phyloP scores from a whole-genome alignment of 2,329 filamentous ascomycete species.

The Seiridium unicorne region DNA sequence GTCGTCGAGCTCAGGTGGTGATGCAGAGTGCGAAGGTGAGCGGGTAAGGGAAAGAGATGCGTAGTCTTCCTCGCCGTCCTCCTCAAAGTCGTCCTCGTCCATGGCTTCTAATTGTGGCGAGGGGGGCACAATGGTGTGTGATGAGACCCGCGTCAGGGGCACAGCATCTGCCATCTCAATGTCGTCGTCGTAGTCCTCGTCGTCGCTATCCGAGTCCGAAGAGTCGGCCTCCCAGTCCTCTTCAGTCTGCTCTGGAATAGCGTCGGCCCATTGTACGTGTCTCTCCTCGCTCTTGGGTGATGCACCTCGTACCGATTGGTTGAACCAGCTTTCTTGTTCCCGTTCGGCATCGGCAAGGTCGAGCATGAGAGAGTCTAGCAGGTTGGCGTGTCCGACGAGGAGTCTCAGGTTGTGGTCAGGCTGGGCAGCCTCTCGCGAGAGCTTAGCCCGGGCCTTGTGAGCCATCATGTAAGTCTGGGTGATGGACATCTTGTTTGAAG shows the following conservation, averaged over 20 bases:
- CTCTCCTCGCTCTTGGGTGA: slow-evolving; percentile 57
- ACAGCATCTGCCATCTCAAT: slow-evolving; percentile 51
- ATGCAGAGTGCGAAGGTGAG: slow-evolving; percentile 63
- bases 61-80: slow-evolving; percentile 54
- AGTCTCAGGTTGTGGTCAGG: slow-evolving; percentile 92
- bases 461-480: slow-evolving; percentile 98
- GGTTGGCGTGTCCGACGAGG: slow-evolving; percentile 96
- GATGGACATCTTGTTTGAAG: slow-evolving; percentile 89
- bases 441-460: slow-evolving; percentile 94
- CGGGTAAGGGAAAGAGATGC: slow-evolving; percentile 66
- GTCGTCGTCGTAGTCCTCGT: slow-evolving; percentile 48
- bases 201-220: slow-evolving; percentile 52
- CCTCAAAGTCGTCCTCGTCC: slow-evolving; percentile 33
- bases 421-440: slow-evolving; percentile 84
- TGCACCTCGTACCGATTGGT: slow-evolving; percentile 84
- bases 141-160: slow-evolving; percentile 45
- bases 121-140: slow-evolving; percentile 25
- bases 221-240: slow-evolving; percentile 69
- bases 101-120: slow-evolving; percentile 33
- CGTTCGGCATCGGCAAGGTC: slow-evolving; percentile 87
- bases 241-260: slow-evolving; percentile 69
- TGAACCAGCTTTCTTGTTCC: slow-evolving; percentile 97
- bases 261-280: slow-evolving; percentile 86
- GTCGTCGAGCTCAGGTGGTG: slow-evolving; percentile 68
- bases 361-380: slow-evolving; percentile 94